Percentiles rank a stretch among this genome's conserved stretches.
Conservation (phyloP, 2,329 filamentous ascomycete species). For the Botrytis hyacinthi region DNA sequence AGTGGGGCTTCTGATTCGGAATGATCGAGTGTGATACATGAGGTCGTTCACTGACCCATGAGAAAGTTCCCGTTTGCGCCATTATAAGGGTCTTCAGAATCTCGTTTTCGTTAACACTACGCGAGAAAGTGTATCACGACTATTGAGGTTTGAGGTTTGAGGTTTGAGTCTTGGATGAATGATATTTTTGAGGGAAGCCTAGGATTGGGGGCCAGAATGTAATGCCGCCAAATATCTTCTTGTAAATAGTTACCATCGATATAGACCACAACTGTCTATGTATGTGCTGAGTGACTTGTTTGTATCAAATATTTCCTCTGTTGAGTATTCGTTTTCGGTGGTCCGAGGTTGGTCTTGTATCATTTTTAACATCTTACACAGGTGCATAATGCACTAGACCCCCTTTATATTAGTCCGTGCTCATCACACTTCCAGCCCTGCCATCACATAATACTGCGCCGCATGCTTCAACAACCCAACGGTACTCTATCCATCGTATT, state of each 20-base stretch:
- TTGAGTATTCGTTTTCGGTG: not conserved
- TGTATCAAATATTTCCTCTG: not conserved
- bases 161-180: not conserved
- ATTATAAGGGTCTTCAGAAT: not conserved
- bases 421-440: not conserved
- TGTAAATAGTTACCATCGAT: not conserved
- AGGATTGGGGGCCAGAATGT: not conserved
- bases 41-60: constrained; percentile 6
- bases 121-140: not conserved
- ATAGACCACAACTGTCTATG: not conserved
- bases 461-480: not conserved
- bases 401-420: not conserved
- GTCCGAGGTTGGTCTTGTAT: not conserved
- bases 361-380: not conserved
- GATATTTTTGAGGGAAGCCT: not conserved
- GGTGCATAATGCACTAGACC: not conserved
- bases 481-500: not conserved
- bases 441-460: not conserved
- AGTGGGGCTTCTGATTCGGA: not conserved
- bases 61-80: not conserved
- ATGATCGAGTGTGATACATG: not conserved
- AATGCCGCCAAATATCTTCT: not conserved
- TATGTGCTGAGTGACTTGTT: not conserved
- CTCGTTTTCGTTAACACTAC: not conserved
- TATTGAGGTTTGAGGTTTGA: too few relatives aligned